phyloP scores from a whole-genome alignment of 129 eudicot genomes.

The Pulicaria dysenterica region DNA sequence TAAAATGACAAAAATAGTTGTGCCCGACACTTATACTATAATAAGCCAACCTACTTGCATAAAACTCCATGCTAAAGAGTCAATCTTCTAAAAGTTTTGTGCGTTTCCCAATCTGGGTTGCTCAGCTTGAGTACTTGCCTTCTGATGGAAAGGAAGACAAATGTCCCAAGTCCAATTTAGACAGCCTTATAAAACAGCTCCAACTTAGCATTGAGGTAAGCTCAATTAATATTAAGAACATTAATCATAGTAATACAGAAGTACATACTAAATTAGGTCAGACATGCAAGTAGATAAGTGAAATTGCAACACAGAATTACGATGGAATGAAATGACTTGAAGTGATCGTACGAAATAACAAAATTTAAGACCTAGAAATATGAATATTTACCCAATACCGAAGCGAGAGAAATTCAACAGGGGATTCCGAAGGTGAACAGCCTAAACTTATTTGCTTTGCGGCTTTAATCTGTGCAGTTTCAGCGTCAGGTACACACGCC shows the following conservation, averaged over 20 bases:
- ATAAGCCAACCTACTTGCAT: neutral
- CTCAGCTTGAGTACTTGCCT: neutral
- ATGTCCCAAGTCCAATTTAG: constrained; percentile 12
- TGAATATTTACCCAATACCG: constrained; percentile 70
- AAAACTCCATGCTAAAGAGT: neutral
- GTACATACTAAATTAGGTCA: constrained; percentile 24
- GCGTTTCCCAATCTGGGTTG: constrained; percentile 1
- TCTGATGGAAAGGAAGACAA: neutral
- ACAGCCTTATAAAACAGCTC: neutral
- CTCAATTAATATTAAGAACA: neutral
- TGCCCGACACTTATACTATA: constrained; percentile 10
- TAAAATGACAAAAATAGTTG: neutral
- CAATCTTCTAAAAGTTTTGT: neutral
- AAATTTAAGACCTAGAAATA: neutral
- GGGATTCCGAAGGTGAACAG: constrained; percentile 50
- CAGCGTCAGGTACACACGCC: constrained; percentile 55
- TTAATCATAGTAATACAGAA: neutral
- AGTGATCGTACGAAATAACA: neutral
- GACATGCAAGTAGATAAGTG: neutral
- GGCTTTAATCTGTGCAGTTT: constrained; percentile 77
- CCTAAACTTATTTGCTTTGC: constrained; percentile 85
- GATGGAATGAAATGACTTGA: constrained; percentile 15
- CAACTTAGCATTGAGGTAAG: constrained; percentile 1
- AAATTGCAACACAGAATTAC: constrained; percentile 3
- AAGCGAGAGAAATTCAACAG: constrained; percentile 64